Evolutionary conservation across 768 basidiomycete species (phyloP), one percentile per base, ranked within the genome.

Genomic region (Boletus subcaerulescens): DNA sequence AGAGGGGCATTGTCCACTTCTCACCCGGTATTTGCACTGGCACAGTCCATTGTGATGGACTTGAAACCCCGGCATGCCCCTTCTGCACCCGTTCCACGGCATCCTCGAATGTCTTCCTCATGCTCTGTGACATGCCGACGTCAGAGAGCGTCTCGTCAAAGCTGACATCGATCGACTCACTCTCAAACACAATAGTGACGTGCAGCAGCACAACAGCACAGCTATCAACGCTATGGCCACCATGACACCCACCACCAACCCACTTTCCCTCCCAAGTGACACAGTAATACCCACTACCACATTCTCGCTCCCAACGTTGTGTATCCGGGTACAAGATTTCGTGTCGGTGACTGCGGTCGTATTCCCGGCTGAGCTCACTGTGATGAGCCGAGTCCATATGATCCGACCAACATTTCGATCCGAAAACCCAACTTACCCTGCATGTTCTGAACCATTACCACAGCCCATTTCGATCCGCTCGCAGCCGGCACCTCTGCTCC

Each of bases 101-200:
- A 9, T 20, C n/a, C n/a, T 50, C 51, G 13, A 51, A 26, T 29
- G 46, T 9, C 18, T 11, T 20, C n/a, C 29, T 52, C 43, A 29
- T 52, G 29, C 24, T 45, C 63, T 65, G 49, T 7, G 13, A 32
- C 10, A n/a, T 10, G 29, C 18, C 44, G 12, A 31, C 48, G 39
- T 60, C 58, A 65, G 44, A 46, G 14, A 20, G 8, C 20, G 18
- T 31, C 8, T 43, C 38, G 35, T 39, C 42, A 22, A 31, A 36
- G 14, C 35, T 26, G 31, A 15, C n/a, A 1, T 18, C 41, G 32
- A 26, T 43, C 22, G 32, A 7, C 76, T 91, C 15, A 83, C 89
- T 13, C 69, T 88, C 56, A 83, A 89, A 67, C 92, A 90, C 67
- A 75, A 87, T 59, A 93, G 89, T 65, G 78, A 86, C 0, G 71